Evolutionary conservation across 2,329 filamentous ascomycete species (phyloP).

Genomic region (Penicillium palitans): DNA sequence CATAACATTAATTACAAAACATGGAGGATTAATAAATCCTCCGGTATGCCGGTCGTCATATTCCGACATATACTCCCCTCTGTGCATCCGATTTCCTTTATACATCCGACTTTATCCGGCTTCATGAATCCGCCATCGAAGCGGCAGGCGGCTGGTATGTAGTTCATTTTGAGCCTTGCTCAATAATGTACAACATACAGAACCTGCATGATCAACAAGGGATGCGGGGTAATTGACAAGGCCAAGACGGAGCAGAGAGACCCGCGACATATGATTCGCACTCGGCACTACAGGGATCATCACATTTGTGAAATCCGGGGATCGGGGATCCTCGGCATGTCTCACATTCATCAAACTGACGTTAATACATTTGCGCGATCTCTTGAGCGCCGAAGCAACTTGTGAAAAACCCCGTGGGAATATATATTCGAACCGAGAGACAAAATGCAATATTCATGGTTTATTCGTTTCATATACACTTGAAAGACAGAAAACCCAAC

Average conservation of each 20-base stretch:
- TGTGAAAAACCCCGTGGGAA: too few relatives aligned
- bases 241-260: constrained; percentile 2
- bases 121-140: background rate
- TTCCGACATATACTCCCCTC: too few relatives aligned
- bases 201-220: background rate
- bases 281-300: too few relatives aligned
- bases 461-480: background rate
- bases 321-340: background rate
- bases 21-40: too few relatives aligned
- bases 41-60: too few relatives aligned
- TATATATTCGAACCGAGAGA: background rate
- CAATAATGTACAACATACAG: background rate
- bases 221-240: background rate
- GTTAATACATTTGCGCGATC: background rate
- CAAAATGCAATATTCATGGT: background rate
- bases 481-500: too few relatives aligned
- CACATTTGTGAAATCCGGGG: background rate
- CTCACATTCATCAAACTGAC: background rate
- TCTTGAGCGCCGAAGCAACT: too few relatives aligned
- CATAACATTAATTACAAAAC: too few relatives aligned
- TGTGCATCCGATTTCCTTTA: background rate
- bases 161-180: background rate
- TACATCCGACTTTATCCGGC: background rate
- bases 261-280: background rate
- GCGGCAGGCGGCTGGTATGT: background rate